Evolutionary conservation across 177 flowering plant species (phyloP).

Genomic region (Vitis hybrid): DNA sequence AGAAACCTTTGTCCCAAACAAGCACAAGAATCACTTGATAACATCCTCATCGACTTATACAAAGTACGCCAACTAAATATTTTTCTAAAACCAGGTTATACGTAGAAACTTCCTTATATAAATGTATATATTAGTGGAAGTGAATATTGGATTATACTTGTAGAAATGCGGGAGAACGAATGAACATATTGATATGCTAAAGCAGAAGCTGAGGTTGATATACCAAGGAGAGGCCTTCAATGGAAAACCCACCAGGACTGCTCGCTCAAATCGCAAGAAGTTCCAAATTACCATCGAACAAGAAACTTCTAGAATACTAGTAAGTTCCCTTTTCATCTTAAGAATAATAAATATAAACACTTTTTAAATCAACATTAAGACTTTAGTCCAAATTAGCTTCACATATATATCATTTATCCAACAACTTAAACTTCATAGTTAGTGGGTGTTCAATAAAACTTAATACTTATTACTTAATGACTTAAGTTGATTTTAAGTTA

Average conservation of each 20-base stretch:
- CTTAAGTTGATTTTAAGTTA: too few species aligned
- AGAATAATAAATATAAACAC: not conserved
- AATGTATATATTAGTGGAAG: too few species aligned
- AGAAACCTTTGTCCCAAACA: slow-evolving; percentile 52
- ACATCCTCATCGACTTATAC: slow-evolving; percentile 63
- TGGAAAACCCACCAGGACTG: slow-evolving; percentile 64
- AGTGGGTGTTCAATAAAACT: too few species aligned
- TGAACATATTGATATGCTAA: slow-evolving; percentile 56
- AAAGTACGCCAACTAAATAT: slow-evolving; percentile 32
- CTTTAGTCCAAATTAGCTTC: not conserved
- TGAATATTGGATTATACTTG: not conserved
- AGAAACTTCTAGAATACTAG: slow-evolving; percentile 64
- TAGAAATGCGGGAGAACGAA: slow-evolving; percentile 69
- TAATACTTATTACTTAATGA: too few species aligned
- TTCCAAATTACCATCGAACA: slow-evolving; percentile 63
- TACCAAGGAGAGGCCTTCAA: slow-evolving; percentile 66
- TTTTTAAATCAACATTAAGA: not conserved
- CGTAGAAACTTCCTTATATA: too few species aligned
- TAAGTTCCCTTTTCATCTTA: slow-evolving; percentile 6
- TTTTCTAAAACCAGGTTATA: too few species aligned
- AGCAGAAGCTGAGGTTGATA: slow-evolving; percentile 55
- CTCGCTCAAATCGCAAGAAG: slow-evolving; percentile 73
- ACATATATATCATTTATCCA: too few species aligned
- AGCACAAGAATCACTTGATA: slow-evolving; percentile 62
- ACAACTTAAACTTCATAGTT: too few species aligned